phyloP scores from a whole-genome alignment of 2,329 filamentous ascomycete genomes.

The Corynespora cassiicola region DNA sequence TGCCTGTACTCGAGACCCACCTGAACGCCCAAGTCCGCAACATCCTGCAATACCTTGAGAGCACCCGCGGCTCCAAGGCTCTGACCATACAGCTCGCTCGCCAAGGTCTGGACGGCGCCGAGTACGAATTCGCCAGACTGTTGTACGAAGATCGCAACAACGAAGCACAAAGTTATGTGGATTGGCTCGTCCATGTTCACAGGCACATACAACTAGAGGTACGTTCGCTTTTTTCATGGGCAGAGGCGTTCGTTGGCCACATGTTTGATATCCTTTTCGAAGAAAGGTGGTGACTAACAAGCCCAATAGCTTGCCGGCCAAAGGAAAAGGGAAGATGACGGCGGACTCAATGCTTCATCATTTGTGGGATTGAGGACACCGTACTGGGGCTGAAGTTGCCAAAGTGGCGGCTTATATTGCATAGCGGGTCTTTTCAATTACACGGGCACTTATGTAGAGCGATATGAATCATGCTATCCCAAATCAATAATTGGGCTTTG shows the following conservation, averaged over 20 bases:
- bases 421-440: slow-evolving; percentile 27
- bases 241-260: too few relatives aligned
- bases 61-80: slow-evolving; percentile 83
- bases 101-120: slow-evolving; percentile 91
- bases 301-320: slow-evolving; percentile 65
- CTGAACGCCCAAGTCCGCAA: slow-evolving; percentile 95
- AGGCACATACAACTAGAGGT: slow-evolving; percentile 87
- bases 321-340: slow-evolving; percentile 70
- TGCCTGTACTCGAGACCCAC: slow-evolving; percentile 88
- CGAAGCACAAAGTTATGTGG: slow-evolving; percentile 96
- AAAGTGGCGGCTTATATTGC: slow-evolving; percentile 23
- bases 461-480: slow-evolving; percentile 12
- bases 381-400: slow-evolving; percentile 42
- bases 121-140: slow-evolving; percentile 93
- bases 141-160: slow-evolving; percentile 96
- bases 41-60: slow-evolving; percentile 84
- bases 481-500: slow-evolving; percentile 2
- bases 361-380: slow-evolving; percentile 49
- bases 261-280: background rate
- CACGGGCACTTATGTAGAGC: slow-evolving; percentile 11
- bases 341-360: slow-evolving; percentile 35
- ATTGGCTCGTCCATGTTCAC: slow-evolving; percentile 97
- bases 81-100: slow-evolving; percentile 88
- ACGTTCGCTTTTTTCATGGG: slow-evolving; percentile 21
- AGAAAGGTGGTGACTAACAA: slow-evolving; percentile 13